Evolutionary conservation across 768 basidiomycete species (phyloP).

Genomic region (Crassisporium funariophilum): DNA sequence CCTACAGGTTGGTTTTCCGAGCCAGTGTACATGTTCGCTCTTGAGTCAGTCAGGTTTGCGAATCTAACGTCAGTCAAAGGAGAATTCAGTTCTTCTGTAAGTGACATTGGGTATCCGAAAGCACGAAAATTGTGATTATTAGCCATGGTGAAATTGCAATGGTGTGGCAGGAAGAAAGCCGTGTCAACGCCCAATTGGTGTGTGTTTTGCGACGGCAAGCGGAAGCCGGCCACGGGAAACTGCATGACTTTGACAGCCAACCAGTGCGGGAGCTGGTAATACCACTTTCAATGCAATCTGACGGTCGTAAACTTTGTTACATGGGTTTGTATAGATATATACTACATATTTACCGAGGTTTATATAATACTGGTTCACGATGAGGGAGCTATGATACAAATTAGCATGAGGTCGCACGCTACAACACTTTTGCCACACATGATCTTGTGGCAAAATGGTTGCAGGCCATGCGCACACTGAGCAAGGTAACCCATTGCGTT

Average conservation of each 20-base stretch:
- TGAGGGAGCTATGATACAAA: neutral
- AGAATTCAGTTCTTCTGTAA: neutral
- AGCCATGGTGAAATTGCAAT: neutral
- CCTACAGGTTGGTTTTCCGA: too few species aligned
- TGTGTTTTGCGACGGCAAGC: too few species aligned
- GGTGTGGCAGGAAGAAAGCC: neutral
- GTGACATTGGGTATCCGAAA: neutral
- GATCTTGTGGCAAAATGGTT: too few species aligned
- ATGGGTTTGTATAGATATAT: neutral
- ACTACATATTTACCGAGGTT: neutral
- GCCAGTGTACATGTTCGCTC: too few species aligned
- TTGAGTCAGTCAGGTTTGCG: too few species aligned
- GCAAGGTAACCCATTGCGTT: too few species aligned
- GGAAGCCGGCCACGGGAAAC: too few species aligned
- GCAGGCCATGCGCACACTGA: too few species aligned
- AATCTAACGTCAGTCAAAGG: slow-evolving; percentile 28
- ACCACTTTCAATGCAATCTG: neutral
- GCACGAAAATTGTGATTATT: neutral
- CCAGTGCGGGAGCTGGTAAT: too few species aligned
- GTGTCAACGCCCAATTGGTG: neutral
- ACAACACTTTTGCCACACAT: too few species aligned
- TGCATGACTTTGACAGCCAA: too few species aligned
- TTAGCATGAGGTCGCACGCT: too few species aligned
- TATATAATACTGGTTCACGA: neutral
- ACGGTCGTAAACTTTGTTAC: neutral